These are phyloP conservation scores for Monosporozyma servazzii DNA, from an alignment of 805 yeast genomes.

Conservation along the genomic window DNA sequence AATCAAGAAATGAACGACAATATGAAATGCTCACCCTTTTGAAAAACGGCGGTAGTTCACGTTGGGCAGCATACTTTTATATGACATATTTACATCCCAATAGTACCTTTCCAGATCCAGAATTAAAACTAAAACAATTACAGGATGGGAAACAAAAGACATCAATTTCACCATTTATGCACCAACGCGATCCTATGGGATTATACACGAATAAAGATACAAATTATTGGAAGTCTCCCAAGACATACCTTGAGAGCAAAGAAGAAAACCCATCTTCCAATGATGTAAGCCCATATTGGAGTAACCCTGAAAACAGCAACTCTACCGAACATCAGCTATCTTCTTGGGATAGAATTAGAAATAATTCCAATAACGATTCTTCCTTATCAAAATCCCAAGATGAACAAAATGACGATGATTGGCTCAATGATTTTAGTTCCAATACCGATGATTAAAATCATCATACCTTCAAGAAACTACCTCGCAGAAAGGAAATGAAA, in stretches of 20 bases:
- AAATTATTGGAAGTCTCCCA: neutral
- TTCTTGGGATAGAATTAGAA: conserved; percentile 29
- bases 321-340: conserved; percentile 15
- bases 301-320: neutral
- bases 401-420: neutral
- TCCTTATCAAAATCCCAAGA: neutral
- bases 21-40: conserved; percentile 29
- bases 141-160: conserved; percentile 8
- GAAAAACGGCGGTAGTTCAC: conserved; percentile 28
- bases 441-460: neutral
- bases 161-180: conserved; percentile 17
- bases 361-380: conserved; percentile 1
- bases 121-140: conserved; percentile 28
- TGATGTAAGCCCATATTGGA: neutral
- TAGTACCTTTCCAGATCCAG: conserved; percentile 48
- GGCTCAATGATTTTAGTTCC: neutral
- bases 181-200: conserved; percentile 33
- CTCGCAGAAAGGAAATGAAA: neutral
- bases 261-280: conserved; percentile 4
- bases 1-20: conserved; percentile 20
- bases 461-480: neutral
- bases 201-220: conserved; percentile 18
- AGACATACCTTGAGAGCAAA: conserved; percentile 10
- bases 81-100: conserved; percentile 43
- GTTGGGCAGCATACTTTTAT: conserved; percentile 46